Base-by-base conservation (phyloP, 345 rosid genomes). In the Eucalyptus decipiens region DNA sequence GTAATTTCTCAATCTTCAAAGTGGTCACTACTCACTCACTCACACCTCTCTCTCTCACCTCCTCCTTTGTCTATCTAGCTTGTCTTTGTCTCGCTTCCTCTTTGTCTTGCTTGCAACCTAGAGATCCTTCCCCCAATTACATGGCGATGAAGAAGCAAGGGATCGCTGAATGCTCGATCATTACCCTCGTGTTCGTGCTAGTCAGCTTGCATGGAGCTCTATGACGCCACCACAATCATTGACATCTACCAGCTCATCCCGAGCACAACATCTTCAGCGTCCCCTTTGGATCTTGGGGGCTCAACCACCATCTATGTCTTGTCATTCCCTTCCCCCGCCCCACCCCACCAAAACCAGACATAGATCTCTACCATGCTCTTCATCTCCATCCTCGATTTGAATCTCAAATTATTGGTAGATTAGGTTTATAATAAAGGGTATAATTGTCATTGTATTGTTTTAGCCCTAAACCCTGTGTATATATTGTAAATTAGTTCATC, bases 171-270 rank as follows among this genome's bases (percentile, higher is more conserved):
- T 30, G 4, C 34, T 30, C 18, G 9, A 62, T 97, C 87, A 86
- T 96, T 11, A 94, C 98, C 1, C 91, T 97, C 2, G 90, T 95
- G 90, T 94, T 97, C 89, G 90, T 96, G 52, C 95, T 97, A 88
- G 93, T 97, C 19, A n/a, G 95, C 97, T 87, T 97, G 95, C 90
- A 96, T 95, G 86, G 98, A 97, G 93, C 98, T 97, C 90, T 94
- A 98, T 88, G 98, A 93, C 67, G 98, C 99, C 5, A 97, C 99
- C 90, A 93, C 98, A 76, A 98, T 94, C 86, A 97, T 97, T 52
- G 98, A 97, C 89, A 99, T 97, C 72, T 97, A 97, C 93, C 99
- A 98, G 80, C 94, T 97, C 37, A 97, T 97, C n/a, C n/a, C 67
- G 99, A 96, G 88, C 97, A 97, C 58, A 99, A 96, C 54, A 96